These are phyloP conservation scores for Cutaneotrichosporon sp. DNA, from an alignment of 1,284 basidiomycete genomes.

Conservation along the genomic window DNA sequence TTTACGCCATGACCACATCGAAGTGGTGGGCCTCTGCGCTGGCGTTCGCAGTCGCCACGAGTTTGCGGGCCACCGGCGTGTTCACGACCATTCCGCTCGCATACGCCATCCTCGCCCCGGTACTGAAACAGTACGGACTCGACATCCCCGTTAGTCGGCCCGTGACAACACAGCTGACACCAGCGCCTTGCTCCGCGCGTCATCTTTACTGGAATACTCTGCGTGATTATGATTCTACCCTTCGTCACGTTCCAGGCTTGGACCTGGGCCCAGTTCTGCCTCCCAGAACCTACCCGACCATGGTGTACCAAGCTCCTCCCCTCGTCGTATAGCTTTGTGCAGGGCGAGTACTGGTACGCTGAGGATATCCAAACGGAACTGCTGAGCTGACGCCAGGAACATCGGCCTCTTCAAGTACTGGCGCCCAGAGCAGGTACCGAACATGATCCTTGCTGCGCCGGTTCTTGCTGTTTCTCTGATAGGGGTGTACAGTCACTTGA, in stretches of 20 bases:
- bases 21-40: conserved; percentile 59
- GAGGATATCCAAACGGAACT: not conserved
- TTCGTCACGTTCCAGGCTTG: conserved; percentile 69
- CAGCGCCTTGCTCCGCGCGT: not conserved
- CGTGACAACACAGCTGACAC: not conserved
- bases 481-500: conserved; percentile 7
- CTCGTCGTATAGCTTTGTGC: conserved; percentile 78
- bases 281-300: conserved; percentile 34
- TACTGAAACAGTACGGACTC: not conserved
- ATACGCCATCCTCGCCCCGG: not conserved
- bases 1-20: conserved; percentile 40
- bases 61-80: conserved; percentile 79
- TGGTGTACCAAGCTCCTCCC: conserved; percentile 71
- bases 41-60: conserved; percentile 65
- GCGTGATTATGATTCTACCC: conserved; percentile 61
- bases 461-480: conserved; percentile 61
- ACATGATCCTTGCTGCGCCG: conserved; percentile 78
- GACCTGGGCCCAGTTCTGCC: conserved; percentile 69
- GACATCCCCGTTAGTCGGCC: not conserved
- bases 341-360: conserved; percentile 72
- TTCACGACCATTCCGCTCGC: conserved; percentile 50
- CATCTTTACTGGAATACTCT: conserved; percentile 28
- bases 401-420: conserved; percentile 84
- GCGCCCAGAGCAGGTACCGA: conserved; percentile 77
- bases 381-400: conserved; percentile 57